Evolutionary conservation across 2,329 filamentous ascomycete species (phyloP).

Genomic region (Aquanectria penicillioides): DNA sequence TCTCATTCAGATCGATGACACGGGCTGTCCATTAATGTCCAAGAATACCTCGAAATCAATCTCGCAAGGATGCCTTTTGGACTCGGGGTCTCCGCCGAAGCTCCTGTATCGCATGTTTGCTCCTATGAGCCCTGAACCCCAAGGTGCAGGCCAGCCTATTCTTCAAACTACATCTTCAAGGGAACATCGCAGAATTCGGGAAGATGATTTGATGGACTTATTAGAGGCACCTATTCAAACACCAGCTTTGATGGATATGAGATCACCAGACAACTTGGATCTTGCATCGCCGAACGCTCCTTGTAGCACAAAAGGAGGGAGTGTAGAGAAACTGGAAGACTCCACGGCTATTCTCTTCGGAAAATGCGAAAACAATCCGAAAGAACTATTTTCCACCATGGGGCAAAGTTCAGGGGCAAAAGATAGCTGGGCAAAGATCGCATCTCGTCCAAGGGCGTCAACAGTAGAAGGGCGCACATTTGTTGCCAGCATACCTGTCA

Average conservation of each 20-base stretch:
- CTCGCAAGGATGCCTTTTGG: slow-evolving; percentile 15
- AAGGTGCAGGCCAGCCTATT: too few relatives aligned
- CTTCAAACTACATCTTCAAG: not conserved
- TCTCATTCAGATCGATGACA: not conserved
- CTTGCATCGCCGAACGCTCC: too few relatives aligned
- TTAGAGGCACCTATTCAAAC: slow-evolving; percentile 18
- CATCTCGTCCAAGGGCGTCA: not conserved
- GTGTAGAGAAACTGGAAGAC: too few relatives aligned
- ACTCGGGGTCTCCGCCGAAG: slow-evolving; percentile 13
- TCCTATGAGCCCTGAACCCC: not conserved
- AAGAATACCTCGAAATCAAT: too few relatives aligned
- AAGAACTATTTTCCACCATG: slow-evolving; percentile 34
- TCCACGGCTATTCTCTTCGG: slow-evolving; percentile 26
- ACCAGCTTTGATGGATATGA: slow-evolving; percentile 29
- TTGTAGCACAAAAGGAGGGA: too few relatives aligned
- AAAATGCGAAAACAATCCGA: slow-evolving; percentile 17
- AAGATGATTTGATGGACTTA: slow-evolving; percentile 29
- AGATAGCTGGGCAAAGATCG: slow-evolving; percentile 22
- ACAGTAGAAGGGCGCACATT: slow-evolving; percentile 16
- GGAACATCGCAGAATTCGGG: not conserved
- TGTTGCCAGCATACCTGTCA: slow-evolving; percentile 20
- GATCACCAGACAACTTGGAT: too few relatives aligned
- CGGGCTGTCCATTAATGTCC: not conserved
- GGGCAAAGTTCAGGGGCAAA: slow-evolving; percentile 27
- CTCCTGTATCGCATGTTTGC: slow-evolving; percentile 10